Evolutionary conservation across 2,329 filamentous ascomycete genomes (phyloP).

Genomic region (Penicillium sp.): DNA sequence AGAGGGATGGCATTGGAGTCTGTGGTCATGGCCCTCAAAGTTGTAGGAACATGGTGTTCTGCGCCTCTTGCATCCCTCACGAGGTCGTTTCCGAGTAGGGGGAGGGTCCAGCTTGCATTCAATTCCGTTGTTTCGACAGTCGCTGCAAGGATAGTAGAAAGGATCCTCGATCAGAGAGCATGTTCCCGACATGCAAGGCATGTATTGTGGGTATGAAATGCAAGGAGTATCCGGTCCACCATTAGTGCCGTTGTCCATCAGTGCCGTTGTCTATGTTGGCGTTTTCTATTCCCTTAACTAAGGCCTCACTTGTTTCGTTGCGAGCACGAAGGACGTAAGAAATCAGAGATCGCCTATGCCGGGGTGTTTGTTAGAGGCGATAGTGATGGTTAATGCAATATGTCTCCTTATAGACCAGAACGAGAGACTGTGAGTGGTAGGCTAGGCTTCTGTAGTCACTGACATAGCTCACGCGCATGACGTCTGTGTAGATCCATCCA

Average conservation of each 20-base stretch:
- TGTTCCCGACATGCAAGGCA: conserved; percentile 31
- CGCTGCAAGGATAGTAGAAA: conserved; percentile 35
- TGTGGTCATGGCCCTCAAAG: conserved; percentile 23
- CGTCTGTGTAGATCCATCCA: conserved; percentile 81
- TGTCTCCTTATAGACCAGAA: no score
- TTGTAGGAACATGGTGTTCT: conserved; percentile 32
- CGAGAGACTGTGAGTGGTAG: no score
- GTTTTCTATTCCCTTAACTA: not conserved
- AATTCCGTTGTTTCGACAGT: conserved; percentile 28
- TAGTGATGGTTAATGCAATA: no score
- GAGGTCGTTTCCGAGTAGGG: conserved; percentile 32
- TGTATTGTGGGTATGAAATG: conserved; percentile 17
- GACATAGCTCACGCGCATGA: conserved; percentile 75
- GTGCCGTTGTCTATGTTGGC: no score
- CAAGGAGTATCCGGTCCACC: not conserved
- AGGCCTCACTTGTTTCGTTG: not conserved
- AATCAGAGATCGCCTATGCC: no score
- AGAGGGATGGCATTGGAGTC: conserved; percentile 23
- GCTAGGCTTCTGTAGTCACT: conserved; percentile 35
- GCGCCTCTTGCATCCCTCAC: conserved; percentile 31
- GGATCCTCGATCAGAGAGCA: conserved; percentile 37
- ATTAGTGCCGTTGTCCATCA: not conserved
- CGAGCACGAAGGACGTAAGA: not conserved
- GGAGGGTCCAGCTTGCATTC: conserved; percentile 36
- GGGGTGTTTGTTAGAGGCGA: no score